Conservation (phyloP, 805 yeast species). For the Myxozyma melibiosi region DNA sequence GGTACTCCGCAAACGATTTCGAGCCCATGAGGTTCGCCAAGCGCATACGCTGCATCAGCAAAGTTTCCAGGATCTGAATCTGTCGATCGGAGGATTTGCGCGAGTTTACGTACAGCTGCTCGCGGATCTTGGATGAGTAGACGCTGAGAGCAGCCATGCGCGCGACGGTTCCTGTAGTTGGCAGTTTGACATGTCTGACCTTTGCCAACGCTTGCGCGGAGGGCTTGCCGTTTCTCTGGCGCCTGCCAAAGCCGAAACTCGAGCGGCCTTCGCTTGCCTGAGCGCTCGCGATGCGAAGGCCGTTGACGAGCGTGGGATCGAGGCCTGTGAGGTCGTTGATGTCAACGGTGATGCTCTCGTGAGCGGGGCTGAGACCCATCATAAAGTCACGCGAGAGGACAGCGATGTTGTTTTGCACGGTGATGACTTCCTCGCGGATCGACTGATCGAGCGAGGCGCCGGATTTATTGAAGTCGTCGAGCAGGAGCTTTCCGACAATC, state of each 20-base stretch:
- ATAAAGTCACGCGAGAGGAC: constrained; percentile 76
- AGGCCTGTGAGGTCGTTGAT: constrained; percentile 39
- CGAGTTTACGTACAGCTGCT: constrained; percentile 70
- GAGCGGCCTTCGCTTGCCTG: not conserved
- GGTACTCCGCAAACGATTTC: constrained; percentile 72
- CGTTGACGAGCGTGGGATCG: constrained; percentile 30
- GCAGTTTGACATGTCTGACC: constrained; percentile 53
- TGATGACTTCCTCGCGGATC: constrained; percentile 69
- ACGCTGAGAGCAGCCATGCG: constrained; percentile 64
- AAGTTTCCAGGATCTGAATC: constrained; percentile 56
- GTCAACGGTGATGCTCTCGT: constrained; percentile 40
- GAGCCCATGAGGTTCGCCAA: constrained; percentile 76
- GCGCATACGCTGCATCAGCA: constrained; percentile 66
- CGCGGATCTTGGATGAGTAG: constrained; percentile 58
- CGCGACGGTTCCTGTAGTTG: constrained; percentile 56
- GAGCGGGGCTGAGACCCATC: constrained; percentile 47
- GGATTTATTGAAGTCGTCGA: constrained; percentile 84
- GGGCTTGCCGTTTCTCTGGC: constrained; percentile 19
- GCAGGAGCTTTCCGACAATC: constrained; percentile 76
- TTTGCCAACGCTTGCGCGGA: constrained; percentile 22
- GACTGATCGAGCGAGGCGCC: constrained; percentile 77
- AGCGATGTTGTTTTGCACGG: constrained; percentile 78
- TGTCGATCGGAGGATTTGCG: constrained; percentile 69
- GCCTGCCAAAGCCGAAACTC: constrained; percentile 1
- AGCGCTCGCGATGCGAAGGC: constrained; percentile 14